A percentile compares a stretch with the other conserved stretches of the same genome.
phyloP scores from a whole-genome alignment of 441 rosid species.

The Gossypium schwendimanii region DNA sequence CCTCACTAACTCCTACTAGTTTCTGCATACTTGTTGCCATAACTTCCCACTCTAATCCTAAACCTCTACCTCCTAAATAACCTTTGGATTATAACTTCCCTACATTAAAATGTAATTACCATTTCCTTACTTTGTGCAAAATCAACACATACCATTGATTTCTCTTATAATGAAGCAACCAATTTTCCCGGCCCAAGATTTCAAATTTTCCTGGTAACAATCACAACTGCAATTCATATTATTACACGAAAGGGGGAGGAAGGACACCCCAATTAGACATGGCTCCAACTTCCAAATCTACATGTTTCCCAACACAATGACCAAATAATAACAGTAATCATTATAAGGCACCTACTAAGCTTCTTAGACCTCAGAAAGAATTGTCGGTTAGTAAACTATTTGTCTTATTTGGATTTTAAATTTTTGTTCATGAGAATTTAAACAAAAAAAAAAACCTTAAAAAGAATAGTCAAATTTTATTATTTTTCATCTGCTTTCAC shows the following conservation, averaged over 20 bases:
- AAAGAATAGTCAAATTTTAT: not conserved
- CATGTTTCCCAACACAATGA: not conserved
- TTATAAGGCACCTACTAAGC: not conserved
- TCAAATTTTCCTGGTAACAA: constrained; percentile 24
- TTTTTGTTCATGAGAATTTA: not conserved
- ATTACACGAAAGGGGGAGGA: constrained; percentile 5
- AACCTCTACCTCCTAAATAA: constrained; percentile 16
- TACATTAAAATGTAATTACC: constrained; percentile 20
- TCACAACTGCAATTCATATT: constrained; percentile 17
- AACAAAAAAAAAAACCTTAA: not conserved
- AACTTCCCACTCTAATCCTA: constrained; percentile 15
- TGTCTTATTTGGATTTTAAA: not conserved
- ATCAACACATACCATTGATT: constrained; percentile 16
- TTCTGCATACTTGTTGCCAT: constrained; percentile 88
- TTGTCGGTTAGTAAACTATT: constrained; percentile 8
- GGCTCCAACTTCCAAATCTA: not conserved
- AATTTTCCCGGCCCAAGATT: constrained; percentile 9
- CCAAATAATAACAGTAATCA: constrained; percentile 3
- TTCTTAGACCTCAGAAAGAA: constrained; percentile 8
- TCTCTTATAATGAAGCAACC: constrained; percentile 16
- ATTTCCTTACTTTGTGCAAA: constrained; percentile 8
- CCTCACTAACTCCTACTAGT: constrained; percentile 65
- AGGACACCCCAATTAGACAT: constrained; percentile 1
- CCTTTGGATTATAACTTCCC: constrained; percentile 18
- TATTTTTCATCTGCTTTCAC: not conserved